Base-by-base conservation (phyloP, 2,329 filamentous ascomycete species). In the Clarireedia monteithiana region DNA sequence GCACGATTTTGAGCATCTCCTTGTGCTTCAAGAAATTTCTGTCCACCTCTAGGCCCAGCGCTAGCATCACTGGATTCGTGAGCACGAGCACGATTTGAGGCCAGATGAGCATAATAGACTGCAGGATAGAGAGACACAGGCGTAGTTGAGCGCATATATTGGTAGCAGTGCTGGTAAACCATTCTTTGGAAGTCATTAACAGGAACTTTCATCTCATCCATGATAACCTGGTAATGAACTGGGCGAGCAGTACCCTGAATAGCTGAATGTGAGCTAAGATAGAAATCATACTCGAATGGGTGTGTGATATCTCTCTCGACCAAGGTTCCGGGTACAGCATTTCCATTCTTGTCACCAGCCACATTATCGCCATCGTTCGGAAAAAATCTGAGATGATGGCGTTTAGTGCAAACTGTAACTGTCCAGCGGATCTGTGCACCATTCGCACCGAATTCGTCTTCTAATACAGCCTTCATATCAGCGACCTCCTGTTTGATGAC, bases 221-320 rank as follows among this genome's bases (percentile, higher is more conserved):
- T 69, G 23, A 99, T 83, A 14, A 96, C 86, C 59, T 92, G 87
- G 70, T 99, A 99, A 65, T 95, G 90, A 0, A 95, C 90, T 0
- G 94, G 94, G 1, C 94, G 84, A 17, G 94, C 87, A 0, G 94
- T 99, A 24, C 94, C 94, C 72, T 99, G 94, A 62, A 99, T 91
- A 0, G 94, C 94, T 12, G 81, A 77, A 62, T 89, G 86, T 0
- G 84, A 78, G 65, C 58, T 64, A 58, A 60, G 58, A 49, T 62
- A 92, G 66, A 96, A 96, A 68, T 97, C 94, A 69, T 87, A 95
- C 69, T 95, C 88, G n/a, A 56, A 89, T 0, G 94, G 90, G 65
- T 92, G 89, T 0, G 91, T 96, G n/a, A 95, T 85, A 57, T 95
- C 92, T 36, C 78, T 79, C 71, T 97, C 92, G 5, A 99, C 85